Evolutionary conservation across 805 yeast genomes (phyloP).

Genomic region (Alloascoidea africana): DNA sequence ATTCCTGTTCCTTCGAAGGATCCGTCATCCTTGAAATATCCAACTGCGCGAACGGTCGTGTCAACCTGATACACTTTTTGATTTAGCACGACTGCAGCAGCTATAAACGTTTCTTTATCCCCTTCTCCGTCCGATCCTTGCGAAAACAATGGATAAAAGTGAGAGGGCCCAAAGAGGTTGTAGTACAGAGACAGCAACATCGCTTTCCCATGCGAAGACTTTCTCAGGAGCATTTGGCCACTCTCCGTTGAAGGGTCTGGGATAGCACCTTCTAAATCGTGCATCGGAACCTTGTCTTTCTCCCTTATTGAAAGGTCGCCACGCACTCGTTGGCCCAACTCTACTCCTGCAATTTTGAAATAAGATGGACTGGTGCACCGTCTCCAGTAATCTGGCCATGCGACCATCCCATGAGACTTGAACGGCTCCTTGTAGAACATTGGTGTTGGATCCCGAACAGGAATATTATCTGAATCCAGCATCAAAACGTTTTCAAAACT

Average conservation of each 20-base stretch:
- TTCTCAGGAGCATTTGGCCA: constrained; percentile 50
- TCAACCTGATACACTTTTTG: constrained; percentile 42
- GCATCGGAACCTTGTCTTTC: constrained; percentile 26
- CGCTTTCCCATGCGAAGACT: constrained; percentile 38
- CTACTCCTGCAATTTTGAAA: constrained; percentile 51
- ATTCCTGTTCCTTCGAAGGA: constrained; percentile 50
- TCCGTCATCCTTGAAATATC: constrained; percentile 18
- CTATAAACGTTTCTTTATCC: constrained; percentile 64
- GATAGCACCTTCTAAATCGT: constrained; percentile 52
- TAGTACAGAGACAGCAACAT: constrained; percentile 48
- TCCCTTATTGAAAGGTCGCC: constrained; percentile 22
- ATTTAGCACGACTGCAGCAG: constrained; percentile 49
- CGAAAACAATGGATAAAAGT: constrained; percentile 42
- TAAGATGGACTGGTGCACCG: constrained; percentile 64
- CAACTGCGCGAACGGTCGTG: constrained; percentile 21
- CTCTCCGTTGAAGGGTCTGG: constrained; percentile 60
- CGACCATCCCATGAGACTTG: constrained; percentile 29
- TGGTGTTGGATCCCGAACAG: constrained; percentile 46
- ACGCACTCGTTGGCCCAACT: constrained; percentile 24
- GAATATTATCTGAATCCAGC: constrained; percentile 66
- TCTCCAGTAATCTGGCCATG: constrained; percentile 88
- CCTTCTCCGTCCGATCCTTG: constrained; percentile 67
- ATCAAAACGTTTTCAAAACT: constrained; percentile 58
- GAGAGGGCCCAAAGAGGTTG: constrained; percentile 45
- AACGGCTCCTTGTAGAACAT: constrained; percentile 47